These are phyloP conservation scores for Acer campestre DNA, from an alignment of 345 rosid genomes.

Conservation along the genomic window DNA sequence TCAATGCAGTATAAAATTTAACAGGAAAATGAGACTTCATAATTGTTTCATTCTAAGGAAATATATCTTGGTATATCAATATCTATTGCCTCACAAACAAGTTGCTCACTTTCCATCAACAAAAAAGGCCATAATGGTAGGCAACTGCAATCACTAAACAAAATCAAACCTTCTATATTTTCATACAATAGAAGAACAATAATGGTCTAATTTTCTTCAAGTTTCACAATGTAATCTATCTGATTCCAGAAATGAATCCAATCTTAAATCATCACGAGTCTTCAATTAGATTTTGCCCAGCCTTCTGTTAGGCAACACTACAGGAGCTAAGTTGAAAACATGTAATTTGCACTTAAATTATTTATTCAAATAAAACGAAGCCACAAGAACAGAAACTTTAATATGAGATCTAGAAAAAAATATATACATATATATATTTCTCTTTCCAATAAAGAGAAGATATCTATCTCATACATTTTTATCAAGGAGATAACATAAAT, in stretches of 20 bases:
- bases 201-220: not conserved
- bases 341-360: not conserved
- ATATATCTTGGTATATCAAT: not conserved
- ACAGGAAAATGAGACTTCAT: not conserved
- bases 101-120: not conserved
- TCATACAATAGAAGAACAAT: not conserved
- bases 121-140: not conserved
- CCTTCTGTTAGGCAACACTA: not conserved
- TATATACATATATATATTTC: too few species aligned
- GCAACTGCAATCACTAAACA: not conserved
- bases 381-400: not conserved
- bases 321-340: not conserved
- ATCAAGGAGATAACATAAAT: not conserved
- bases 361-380: not conserved
- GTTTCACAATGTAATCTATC: not conserved
- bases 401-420: not conserved
- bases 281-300: not conserved
- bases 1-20: not conserved
- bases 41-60: not conserved
- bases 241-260: not conserved
- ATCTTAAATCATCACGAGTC: not conserved
- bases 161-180: constrained; percentile 2
- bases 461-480: not conserved
- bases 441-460: not conserved
- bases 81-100: not conserved